A percentile compares a stretch with the other conserved stretches of the same genome.
These are phyloP conservation scores for Quercus robur DNA, from an alignment of 306 rosid genomes.

Conservation along the genomic window DNA sequence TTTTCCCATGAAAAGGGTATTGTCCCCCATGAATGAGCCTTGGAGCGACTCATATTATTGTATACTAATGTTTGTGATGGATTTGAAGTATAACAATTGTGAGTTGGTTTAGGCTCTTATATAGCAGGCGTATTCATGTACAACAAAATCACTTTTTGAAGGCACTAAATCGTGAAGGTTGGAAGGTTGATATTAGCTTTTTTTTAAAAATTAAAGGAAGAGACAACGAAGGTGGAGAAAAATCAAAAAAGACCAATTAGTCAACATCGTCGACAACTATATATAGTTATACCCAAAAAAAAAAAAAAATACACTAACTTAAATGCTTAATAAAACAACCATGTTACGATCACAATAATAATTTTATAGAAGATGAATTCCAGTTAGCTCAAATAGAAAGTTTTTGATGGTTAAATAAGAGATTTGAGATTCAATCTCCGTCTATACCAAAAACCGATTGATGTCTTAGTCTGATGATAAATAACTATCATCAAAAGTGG, in stretches of 20 bases:
- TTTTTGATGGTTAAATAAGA: too few species aligned
- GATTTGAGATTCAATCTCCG: fast-evolving
- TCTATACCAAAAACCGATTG: too few species aligned
- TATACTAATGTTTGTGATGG: background rate
- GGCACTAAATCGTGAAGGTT: constrained; percentile 22
- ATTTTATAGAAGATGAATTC: too few species aligned
- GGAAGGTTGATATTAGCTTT: background rate
- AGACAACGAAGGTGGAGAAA: constrained; percentile 8
- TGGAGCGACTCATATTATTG: constrained; percentile 26
- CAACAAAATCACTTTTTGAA: background rate
- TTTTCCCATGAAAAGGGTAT: constrained; percentile 85
- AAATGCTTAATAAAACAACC: too few species aligned
- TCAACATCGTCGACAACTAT: background rate
- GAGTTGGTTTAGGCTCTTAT: background rate
- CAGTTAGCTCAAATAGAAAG: too few species aligned
- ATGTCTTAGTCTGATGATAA: too few species aligned
- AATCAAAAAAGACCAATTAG: background rate
- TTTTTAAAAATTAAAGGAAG: background rate
- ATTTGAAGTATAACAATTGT: background rate
- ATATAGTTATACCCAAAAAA: background rate
- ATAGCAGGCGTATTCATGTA: background rate
- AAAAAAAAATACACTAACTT: background rate
- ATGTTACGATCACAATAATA: too few species aligned
- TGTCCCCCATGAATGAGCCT: constrained; percentile 19
- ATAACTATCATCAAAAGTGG: too few species aligned